Base-by-base conservation (phyloP, 78 protist species). In the Cavenderia fasciculata region DNA sequence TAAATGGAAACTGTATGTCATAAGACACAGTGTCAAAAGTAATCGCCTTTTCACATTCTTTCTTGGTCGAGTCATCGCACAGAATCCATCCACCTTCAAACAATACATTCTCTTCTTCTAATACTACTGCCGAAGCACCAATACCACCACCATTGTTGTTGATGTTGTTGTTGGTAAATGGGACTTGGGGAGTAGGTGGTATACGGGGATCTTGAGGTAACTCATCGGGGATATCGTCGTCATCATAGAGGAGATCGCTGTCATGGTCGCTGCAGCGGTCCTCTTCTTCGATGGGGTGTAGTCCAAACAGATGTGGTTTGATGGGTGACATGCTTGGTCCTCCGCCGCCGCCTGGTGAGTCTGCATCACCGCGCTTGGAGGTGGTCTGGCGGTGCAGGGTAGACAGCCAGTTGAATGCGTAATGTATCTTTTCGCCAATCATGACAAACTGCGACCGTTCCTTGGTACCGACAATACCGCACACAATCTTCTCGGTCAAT, bases 401-500 rank as follows among this genome's bases (percentile, higher is more conserved):
- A 31, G 63, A 65, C 34, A 78, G 59, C 87, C 74, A 78, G 27
- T 78, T 33, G 25, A 51, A 40, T 7, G 68, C 36, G 27, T 78
- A 51, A 65, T 78, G 87, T 62, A 65, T 49, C 38, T 51, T 62
- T 19, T 62, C 57, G 40, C 87, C 87, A 65, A 78, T 78, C 4
- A 78, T 31, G 8, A 65, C 73, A 65, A 65, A 78, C 29, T 62
- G 66, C 25, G 76, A 65, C 65, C 87, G 29, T 19, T 12, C 14
- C 70, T 78, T 78, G 49, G 23, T 33, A 27, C 87, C 87, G 51
- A 78, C 66, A 38, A 78, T n/a, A 49, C 87, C 87, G 40, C 66
- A 62, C 14, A 52, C 57, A 12, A 78, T 69, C 46, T 65, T 65
- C 38, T 78, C 87, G 0, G 77, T 65, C n/a, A 78, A 25, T 16